These are phyloP conservation scores for Phascolomyces articulosus DNA, from an alignment of 371 early-diverging fungal genomes.

Conservation along the genomic window DNA sequence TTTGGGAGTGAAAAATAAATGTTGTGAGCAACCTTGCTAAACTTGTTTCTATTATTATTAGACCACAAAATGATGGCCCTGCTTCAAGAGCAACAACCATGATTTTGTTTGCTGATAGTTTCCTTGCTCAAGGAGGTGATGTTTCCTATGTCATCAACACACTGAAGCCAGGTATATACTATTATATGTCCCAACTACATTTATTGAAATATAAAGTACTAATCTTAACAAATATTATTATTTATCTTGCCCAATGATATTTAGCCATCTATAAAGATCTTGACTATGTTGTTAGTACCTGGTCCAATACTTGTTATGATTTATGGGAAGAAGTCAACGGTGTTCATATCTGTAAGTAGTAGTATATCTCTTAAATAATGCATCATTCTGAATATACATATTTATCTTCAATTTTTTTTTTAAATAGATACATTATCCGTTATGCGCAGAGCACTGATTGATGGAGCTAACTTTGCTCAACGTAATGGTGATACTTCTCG, in stretches of 20 bases:
- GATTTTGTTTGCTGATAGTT: conserved; percentile 46
- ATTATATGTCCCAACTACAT: no score
- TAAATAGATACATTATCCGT: conserved; percentile 40
- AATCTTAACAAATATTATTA: no score
- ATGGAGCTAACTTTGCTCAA: conserved; percentile 19
- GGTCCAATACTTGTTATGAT: conserved; percentile 52
- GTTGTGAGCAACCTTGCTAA: no score
- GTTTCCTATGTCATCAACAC: conserved; percentile 18
- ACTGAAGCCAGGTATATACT: conserved; percentile 12
- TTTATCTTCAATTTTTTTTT: no score
- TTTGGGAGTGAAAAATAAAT: no score
- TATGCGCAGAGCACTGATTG: conserved; percentile 56
- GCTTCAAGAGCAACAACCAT: conserved; percentile 69
- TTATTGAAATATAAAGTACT: no score
- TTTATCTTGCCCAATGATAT: no score
- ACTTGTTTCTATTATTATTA: no score
- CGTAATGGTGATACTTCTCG: conserved; percentile 5
- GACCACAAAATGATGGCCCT: conserved; percentile 86
- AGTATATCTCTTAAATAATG: no score
- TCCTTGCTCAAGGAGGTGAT: conserved; percentile 15
- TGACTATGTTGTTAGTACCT: conserved; percentile 59
- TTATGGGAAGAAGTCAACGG: conserved; percentile 66
- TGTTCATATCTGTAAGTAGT: conserved; percentile 70
- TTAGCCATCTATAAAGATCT: conserved; percentile 51
- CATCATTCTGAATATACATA: no score